These are phyloP conservation scores for Aspergillus japonicus DNA, from an alignment of 2,329 filamentous ascomycete genomes.

Conservation along the genomic window DNA sequence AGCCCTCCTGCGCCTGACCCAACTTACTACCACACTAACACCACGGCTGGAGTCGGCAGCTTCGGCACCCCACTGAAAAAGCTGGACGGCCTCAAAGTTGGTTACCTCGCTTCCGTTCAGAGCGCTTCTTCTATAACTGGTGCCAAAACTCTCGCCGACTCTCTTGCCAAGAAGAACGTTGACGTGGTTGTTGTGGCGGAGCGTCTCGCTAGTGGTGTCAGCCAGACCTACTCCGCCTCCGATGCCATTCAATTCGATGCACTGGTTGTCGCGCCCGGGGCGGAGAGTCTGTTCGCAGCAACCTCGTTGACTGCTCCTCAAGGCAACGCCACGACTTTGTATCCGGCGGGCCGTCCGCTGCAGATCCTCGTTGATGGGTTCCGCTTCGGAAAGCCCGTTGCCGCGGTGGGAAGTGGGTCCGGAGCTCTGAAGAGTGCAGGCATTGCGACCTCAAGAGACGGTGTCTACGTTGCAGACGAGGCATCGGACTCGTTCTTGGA, in stretches of 20 bases:
- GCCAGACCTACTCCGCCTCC: conserved; percentile 64
- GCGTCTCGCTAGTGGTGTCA: conserved; percentile 53
- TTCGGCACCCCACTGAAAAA: conserved; percentile 59
- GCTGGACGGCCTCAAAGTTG: conserved; percentile 64
- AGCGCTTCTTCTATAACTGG: conserved; percentile 48
- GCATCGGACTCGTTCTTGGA: conserved; percentile 44
- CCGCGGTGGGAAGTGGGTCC: conserved; percentile 53
- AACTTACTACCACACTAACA: conserved; percentile 69
- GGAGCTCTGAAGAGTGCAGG: conserved; percentile 44
- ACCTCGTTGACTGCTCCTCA: conserved; percentile 22
- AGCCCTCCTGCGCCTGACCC: conserved; percentile 58
- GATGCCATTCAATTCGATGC: conserved; percentile 51
- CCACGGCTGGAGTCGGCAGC: conserved; percentile 60
- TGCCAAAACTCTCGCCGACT: conserved; percentile 52
- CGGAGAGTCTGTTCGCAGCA: conserved; percentile 52
- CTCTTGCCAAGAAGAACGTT: conserved; percentile 45
- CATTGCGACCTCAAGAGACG: conserved; percentile 39
- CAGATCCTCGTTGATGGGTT: conserved; percentile 65
- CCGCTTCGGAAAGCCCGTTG: conserved; percentile 69
- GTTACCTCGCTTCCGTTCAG: conserved; percentile 55
- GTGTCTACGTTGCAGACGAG: conserved; percentile 34
- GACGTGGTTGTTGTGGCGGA: conserved; percentile 62
- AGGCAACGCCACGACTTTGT: conserved; percentile 51
- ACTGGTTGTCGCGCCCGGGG: conserved; percentile 59
- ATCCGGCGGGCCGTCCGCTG: conserved; percentile 61